phyloP scores from a whole-genome alignment of 1,139 yeast genomes.

The Kluyveromyces sp. region DNA sequence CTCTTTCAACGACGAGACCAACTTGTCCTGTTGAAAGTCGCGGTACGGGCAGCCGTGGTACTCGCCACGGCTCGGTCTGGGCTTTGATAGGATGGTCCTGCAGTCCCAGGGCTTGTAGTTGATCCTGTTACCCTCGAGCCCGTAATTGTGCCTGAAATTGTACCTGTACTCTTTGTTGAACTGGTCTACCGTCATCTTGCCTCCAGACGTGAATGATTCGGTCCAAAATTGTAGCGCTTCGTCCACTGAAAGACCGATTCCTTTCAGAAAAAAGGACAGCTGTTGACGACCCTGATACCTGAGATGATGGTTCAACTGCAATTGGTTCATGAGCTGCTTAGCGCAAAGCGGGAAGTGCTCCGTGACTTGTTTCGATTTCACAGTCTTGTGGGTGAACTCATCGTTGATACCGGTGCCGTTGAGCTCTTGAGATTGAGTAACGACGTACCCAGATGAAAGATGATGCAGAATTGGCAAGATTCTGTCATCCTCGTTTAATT shows the following conservation, averaged over 20 bases:
- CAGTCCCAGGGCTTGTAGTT: conserved; percentile 86
- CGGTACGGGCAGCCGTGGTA: conserved; percentile 92
- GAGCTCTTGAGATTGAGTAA: conserved; percentile 43
- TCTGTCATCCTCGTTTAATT: conserved; percentile 88
- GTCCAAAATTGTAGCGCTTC: conserved; percentile 88
- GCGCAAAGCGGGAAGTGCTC: conserved; percentile 84
- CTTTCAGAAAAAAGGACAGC: conserved; percentile 75
- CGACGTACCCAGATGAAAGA: conserved; percentile 65
- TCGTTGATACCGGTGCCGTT: conserved; percentile 31
- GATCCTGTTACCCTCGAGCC: conserved; percentile 82
- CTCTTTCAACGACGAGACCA: conserved; percentile 47
- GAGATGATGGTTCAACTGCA: conserved; percentile 61
- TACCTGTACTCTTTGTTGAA: conserved; percentile 85
- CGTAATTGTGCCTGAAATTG: conserved; percentile 82
- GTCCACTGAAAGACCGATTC: conserved; percentile 78
- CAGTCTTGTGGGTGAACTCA: conserved; percentile 53
- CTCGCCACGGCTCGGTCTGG: conserved; percentile 66
- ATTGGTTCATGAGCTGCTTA: conserved; percentile 54
- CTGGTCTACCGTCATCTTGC: conserved; percentile 55
- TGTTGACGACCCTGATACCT: conserved; percentile 81
- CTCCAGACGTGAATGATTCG: conserved; percentile 53
- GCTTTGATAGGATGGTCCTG: conserved; percentile 63
- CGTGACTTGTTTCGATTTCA: conserved; percentile 48
- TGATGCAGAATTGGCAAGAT: conserved; percentile 76
- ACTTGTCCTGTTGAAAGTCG: conserved; percentile 56